Base-by-base conservation (phyloP, 805 yeast species). In the Metschnikowia dekortorum region DNA sequence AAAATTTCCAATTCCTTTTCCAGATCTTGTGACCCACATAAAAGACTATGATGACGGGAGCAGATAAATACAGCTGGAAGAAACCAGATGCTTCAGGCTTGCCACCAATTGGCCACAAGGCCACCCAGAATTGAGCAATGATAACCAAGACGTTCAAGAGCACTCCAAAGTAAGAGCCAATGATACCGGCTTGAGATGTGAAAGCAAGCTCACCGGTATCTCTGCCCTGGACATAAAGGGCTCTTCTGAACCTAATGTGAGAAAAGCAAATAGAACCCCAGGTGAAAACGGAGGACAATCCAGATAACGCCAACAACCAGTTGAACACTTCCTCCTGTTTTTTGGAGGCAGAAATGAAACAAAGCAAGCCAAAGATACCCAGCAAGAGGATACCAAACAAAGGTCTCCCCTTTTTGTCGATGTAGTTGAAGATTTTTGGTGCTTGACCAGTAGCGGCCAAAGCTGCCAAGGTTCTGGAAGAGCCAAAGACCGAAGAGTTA, bases 401-500 rank as follows among this genome's bases (percentile, higher is more conserved):
- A 8, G 78, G 78, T 61, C 78, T 67, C 36, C 76, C 78, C 41
- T 56, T 63, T 53, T 63, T 61, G 62, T 73, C 78, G 48, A 73
- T 70, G 62, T 70, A 72, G 49, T 61, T 70, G 49, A 79, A 71
- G 33, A 75, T 43, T 53, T 68, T 69, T 33, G 91, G 91, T 44
- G 83, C 86, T 60, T 80, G 78, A 8, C 88, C 87, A 66, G 84
- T 87, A 51, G 81, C 83, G 14, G 89, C 84, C 59, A 86, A 69
- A 22, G 88, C 79, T 47, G 81, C 82, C 48, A 86, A 62, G 8
- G 89, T 75, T 74, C 92, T 79, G 45, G 90, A 84, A 53, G 84
- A 79, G n/a, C 85, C 87, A 63, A 77, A 86, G 39, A 85, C 80
- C 1, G 90, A 81, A 26, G 89, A 81, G 71, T 85, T 86, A 57